phyloP scores from a whole-genome alignment of 768 basidiomycete genomes.

The Neoboletus subvelutipes region DNA sequence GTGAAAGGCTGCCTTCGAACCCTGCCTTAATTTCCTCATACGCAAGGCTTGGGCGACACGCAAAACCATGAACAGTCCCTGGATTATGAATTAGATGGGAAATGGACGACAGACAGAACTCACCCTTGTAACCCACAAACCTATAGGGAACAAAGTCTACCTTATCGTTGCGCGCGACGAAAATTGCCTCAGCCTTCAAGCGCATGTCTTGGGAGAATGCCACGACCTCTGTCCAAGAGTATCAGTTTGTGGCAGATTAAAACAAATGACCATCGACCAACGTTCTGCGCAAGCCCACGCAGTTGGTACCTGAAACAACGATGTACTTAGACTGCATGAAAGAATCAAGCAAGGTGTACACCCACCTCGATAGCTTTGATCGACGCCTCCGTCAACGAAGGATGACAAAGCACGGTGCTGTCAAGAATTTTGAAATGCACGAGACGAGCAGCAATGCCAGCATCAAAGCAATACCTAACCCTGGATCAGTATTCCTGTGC shows the following conservation, averaged over 20 bases:
- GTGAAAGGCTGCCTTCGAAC: constrained; percentile 44
- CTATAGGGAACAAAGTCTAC: constrained; percentile 33
- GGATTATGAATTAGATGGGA: constrained; percentile 2
- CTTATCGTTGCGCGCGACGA: constrained; percentile 31
- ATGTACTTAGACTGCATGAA: background rate
- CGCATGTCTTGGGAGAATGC: constrained; percentile 27
- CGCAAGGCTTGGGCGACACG: constrained; percentile 43
- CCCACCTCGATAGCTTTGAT: constrained; percentile 36
- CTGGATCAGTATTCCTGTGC: background rate
- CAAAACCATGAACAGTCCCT: constrained; percentile 52
- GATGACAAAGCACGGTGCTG: constrained; percentile 43
- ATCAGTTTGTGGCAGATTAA: background rate
- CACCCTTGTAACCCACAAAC: constrained; percentile 39
- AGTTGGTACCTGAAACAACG: constrained; percentile 19
- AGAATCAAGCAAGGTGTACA: background rate
- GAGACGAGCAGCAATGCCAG: constrained; percentile 29
- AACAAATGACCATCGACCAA: constrained; percentile 6
- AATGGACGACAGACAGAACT: background rate
- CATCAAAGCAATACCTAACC: constrained; percentile 41
- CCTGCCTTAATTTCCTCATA: constrained; percentile 43
- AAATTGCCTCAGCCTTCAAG: constrained; percentile 30
- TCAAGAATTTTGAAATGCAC: constrained; percentile 34
- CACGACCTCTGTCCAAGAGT: constrained; percentile 32
- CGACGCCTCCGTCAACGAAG: constrained; percentile 29
- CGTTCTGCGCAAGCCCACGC: constrained; percentile 42